Evolutionary conservation across 2,329 filamentous ascomycete species (phyloP), one percentile per base, ranked within the genome.

Genomic region (Mariannaea elegans): DNA sequence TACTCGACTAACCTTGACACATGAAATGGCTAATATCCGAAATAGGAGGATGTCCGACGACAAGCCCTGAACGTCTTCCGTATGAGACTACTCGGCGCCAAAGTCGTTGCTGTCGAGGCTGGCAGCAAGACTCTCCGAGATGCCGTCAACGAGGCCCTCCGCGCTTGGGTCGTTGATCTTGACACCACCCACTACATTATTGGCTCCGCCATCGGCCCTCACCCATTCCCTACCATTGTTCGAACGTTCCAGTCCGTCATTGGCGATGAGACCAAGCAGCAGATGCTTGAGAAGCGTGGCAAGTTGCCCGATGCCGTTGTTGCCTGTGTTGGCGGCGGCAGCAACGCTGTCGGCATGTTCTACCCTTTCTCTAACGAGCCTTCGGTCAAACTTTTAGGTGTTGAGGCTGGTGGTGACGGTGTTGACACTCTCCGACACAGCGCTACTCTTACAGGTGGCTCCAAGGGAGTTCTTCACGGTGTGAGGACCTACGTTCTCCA

Each of bases 21-120:
- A 23, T 10, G 41, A 16, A n/a, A 34, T 44, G 16, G 63, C 72
- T 74, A 67, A 76, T 56, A 47, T 19, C 1, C 13, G n/a, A 16
- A 27, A 51, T 50, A 82, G 72, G 95, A 99, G 80, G 95, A 99
- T 73, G 95, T 98, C 51, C 90, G 95, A 59, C 89, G 95, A 69
- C 95, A 99, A 77, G 94, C 95, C 2, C 84, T 99, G 59, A 99
- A 99, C 77, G 95, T 99, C 36, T 99, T 99, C 87, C 91, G 95
- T 42, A 99, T 99, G 87, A 95, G 96, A 77, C 86, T 99, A 10
- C 89, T 99, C 6, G 95, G 95, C 60, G 95, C 95, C 48, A 90
- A 91, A 69, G 95, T 99, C 39, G 86, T 99, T 38, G 90, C 95
- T 4, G 95, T 99, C 44, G 93, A 97, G 75, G 92, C 94, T 45